Base-by-base conservation (phyloP, 2,329 filamentous ascomycete genomes). In the Neonectria neomacrospora region DNA sequence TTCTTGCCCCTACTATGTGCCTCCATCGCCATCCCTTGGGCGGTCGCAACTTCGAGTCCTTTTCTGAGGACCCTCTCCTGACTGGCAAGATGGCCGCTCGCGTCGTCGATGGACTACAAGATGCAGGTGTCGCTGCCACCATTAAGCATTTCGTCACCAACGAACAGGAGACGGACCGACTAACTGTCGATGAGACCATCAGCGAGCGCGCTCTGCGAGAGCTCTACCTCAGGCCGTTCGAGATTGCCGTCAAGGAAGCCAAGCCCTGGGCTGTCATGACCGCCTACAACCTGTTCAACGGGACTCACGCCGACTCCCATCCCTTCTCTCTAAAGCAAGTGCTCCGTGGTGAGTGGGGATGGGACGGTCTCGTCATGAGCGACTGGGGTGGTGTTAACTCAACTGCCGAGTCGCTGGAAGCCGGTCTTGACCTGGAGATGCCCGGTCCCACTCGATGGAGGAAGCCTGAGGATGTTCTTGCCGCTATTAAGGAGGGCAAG, bases 121-220 rank as follows among this genome's bases (percentile, higher is more conserved):
- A 76, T 2, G 75, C 75, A 45, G 79, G 79, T 2, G 75, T 82
- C 34, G 75, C 77, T 12, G 80, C 80, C 10, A 74, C 79, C 1
- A 78, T 81, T 62, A 82, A 82, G 71, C 80, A 82, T 61, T 82
- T 81, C 64, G 77, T 78, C n/a, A 79, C 76, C 52, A 82, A 82
- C 65, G 81, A 82, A 54, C 74, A 76, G 61, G 73, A 74, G 54
- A 74, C 73, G 8, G 67, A 74, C 8, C 68, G 73, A 3, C 42
- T 74, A 32, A 72, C 70, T 37, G 73, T 74, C 7, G 71, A 74
- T 32, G 73, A 75, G 61, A 69, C 65, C n/a, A 58, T 74, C 5
- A 58, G 63, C 26, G 71, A 75, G 44, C 65, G 73, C 11, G 62
- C 73, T 8, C 55, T 74, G 9, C 58, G 73, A 16, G 73, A 74